Base-by-base conservation (phyloP, 148 eudicot species). In the Tetragonia tetragonoides region DNA sequence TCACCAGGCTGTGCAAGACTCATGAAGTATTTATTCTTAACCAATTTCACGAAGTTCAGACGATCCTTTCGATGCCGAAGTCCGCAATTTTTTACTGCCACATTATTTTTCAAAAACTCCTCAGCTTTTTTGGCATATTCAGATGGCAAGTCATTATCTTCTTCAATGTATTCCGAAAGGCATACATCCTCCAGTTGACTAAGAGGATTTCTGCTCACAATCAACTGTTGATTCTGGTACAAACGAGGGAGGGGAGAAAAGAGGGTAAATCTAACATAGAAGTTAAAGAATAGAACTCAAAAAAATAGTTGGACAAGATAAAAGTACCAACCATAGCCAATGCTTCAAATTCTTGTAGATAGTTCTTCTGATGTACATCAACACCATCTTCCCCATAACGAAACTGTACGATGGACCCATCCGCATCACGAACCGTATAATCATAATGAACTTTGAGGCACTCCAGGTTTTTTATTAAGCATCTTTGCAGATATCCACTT, bases 371-470 rank as follows among this genome's bases (percentile, higher is more conserved):
- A 84, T 90, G 99, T 42, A 89, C 92, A 81, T 95, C 99, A 80
- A 95, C 91, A 37, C 97, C 99, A 84, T 95, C 99, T 86, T 95
- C 99, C 75, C 99, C 99, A 75, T 95, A 95, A 40, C 85, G 84
- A 75, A 95, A 95, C 82, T 95, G 99, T 78, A 95, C 76, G 24
- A 95, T 84, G 37, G 99, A 95, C 67, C 95, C 97, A 88, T 95
- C 97, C 20, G 97, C 91, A 85, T 95, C 99, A 80, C 99, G 97
- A 60, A 95, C 97, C 4, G 97, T 93, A 79, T 91, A 89, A 79
- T 95, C 99, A 78, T 95, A 95, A 79, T 88, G 84, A 82, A 95
- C 99, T 87, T 84, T 91, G 78, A 95, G 88, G 75, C 83, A 82
- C 91, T 95, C 99, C 1, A 95, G 90, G 75, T 95, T 95, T 86